A percentile compares a stretch with the other conserved stretches of the same genome.
These are phyloP conservation scores for Xylaria acuta DNA, from an alignment of 495 filamentous ascomycete species.

Conservation along the genomic window DNA sequence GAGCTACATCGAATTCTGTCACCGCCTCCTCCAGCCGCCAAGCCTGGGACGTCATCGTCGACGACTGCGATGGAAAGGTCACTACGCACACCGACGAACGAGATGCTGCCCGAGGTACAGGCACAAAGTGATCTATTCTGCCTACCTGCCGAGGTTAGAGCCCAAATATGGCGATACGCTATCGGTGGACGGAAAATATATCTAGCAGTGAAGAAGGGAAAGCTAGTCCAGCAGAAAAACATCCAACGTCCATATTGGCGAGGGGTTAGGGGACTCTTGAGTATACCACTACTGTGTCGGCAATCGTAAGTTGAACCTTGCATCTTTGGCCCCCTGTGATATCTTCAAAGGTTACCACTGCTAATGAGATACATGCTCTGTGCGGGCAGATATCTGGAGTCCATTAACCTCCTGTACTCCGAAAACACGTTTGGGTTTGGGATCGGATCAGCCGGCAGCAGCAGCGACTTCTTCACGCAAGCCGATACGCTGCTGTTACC, in stretches of 20 bases:
- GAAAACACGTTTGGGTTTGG: conserved; percentile 28
- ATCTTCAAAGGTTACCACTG: not conserved
- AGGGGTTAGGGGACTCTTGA: conserved; percentile 8
- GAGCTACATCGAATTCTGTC: conserved; percentile 24
- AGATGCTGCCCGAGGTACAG: conserved; percentile 25
- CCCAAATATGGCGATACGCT: conserved; percentile 25
- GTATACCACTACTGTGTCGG: conserved; percentile 24
- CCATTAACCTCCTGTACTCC: conserved; percentile 25
- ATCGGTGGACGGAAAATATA: conserved; percentile 25
- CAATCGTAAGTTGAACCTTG: conserved; percentile 14
- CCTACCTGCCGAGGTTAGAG: conserved; percentile 22
- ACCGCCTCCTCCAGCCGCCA: not conserved
- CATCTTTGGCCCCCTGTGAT: not conserved
- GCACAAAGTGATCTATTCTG: conserved; percentile 23
- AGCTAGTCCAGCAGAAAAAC: conserved; percentile 20
- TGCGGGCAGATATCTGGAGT: conserved; percentile 26
- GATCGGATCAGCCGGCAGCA: conserved; percentile 21
- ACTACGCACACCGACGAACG: conserved; percentile 27
- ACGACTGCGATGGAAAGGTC: not conserved
- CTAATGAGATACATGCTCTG: not conserved
- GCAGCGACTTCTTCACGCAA: conserved; percentile 27
- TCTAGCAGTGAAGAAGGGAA: conserved; percentile 17
- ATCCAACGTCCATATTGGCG: conserved; percentile 26
- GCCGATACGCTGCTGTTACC: conserved; percentile 23
- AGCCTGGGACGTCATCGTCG: conserved; percentile 19